phyloP scores from a whole-genome alignment of 176 grass and related monocot genomes.

The Urochloa ruziziensis region DNA sequence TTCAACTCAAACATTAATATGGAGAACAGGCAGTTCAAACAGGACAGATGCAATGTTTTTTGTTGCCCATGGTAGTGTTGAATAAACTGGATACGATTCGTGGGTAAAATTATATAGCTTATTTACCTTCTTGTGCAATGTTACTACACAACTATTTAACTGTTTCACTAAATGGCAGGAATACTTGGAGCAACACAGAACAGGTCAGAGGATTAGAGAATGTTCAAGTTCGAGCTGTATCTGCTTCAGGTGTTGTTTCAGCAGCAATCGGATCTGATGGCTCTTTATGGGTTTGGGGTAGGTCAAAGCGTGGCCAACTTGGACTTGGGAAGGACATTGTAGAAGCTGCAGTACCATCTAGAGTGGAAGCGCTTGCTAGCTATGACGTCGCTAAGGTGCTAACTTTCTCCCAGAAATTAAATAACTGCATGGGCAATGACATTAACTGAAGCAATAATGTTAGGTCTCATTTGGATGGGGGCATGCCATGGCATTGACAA shows the following conservation, averaged over 20 bases:
- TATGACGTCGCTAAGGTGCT: conserved; percentile 74
- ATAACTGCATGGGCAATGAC: background rate
- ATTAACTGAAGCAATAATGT: conserved; percentile 24
- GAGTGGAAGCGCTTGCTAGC: conserved; percentile 56
- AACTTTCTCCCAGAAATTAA: conserved; percentile 23
- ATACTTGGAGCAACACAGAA: conserved; percentile 70
- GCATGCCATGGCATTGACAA: conserved; percentile 73
- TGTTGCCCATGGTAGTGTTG: background rate
- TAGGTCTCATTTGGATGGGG: conserved; percentile 96
- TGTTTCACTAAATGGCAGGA: conserved; percentile 46
- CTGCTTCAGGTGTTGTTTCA: conserved; percentile 83
- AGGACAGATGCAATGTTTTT: background rate
- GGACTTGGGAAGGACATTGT: conserved; percentile 67
- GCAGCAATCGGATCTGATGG: conserved; percentile 74
- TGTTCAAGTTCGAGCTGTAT: conserved; percentile 62
- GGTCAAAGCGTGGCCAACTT: conserved; percentile 89
- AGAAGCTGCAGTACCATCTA: conserved; percentile 49
- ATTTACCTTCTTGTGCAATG: background rate
- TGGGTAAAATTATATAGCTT: background rate
- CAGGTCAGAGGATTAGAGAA: conserved; percentile 73
- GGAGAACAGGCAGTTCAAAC: background rate
- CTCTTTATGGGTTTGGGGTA: conserved; percentile 85
- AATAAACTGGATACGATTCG: background rate
- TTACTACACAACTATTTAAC: background rate
- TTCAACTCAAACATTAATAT: background rate